Conservation (phyloP, 208 protist genomes). For the Trypanosoma avium region DNA sequence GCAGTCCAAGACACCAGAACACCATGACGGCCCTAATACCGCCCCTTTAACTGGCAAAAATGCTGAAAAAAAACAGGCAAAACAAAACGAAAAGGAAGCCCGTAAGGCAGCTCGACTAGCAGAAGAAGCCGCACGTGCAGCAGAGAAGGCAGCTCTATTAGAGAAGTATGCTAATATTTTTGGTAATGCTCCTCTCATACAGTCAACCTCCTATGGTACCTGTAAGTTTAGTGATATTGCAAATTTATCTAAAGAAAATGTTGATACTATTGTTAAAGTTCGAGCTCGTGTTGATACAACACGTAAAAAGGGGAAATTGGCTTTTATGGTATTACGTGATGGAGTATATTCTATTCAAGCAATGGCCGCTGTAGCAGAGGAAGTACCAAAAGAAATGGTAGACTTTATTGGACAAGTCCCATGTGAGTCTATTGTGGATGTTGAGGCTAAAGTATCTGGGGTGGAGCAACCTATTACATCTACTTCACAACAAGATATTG, state of each 20-base stretch:
- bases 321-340: constrained; percentile 90
- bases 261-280: constrained; percentile 59
- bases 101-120: constrained; percentile 82
- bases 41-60: constrained; percentile 18
- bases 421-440: constrained; percentile 89
- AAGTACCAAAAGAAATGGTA: constrained; percentile 86
- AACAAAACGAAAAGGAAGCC: constrained; percentile 79
- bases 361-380: constrained; percentile 72
- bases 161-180: constrained; percentile 79
- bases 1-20: background rate
- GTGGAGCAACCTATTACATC: constrained; percentile 76
- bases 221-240: constrained; percentile 48
- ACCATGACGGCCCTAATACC: constrained; percentile 11
- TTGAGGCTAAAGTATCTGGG: constrained; percentile 57
- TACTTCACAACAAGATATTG: constrained; percentile 76
- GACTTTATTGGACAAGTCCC: constrained; percentile 90
- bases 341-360: constrained; percentile 79
- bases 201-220: constrained; percentile 74
- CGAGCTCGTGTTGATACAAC: constrained; percentile 87
- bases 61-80: constrained; percentile 36
- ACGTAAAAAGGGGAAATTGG: constrained; percentile 91
- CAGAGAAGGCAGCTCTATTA: constrained; percentile 82
- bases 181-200: constrained; percentile 65
- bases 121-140: constrained; percentile 78
- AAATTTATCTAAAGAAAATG: constrained; percentile 39